These are phyloP conservation scores for Persicaria maculosa DNA, from an alignment of 148 eudicot genomes.

Conservation along the genomic window DNA sequence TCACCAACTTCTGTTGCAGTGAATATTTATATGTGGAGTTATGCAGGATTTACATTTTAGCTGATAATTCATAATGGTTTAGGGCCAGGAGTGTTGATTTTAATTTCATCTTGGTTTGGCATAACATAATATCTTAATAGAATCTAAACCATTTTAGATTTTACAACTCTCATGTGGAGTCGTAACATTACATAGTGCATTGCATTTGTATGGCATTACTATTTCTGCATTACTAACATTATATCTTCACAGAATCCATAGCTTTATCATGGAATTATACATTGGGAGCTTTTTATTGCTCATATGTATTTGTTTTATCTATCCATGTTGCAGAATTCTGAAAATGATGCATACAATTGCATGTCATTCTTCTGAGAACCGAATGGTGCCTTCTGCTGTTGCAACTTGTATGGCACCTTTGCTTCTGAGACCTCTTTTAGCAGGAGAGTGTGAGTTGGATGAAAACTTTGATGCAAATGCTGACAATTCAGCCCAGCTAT, in stretches of 20 bases:
- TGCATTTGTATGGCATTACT: background rate
- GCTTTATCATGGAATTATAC: background rate
- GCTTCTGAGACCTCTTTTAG: constrained; percentile 93
- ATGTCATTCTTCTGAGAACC: constrained; percentile 67
- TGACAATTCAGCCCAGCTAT: constrained; percentile 92
- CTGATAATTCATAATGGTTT: background rate
- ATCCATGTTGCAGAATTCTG: constrained; percentile 48
- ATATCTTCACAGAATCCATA: background rate
- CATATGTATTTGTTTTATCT: background rate
- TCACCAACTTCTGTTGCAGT: background rate
- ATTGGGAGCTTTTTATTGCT: background rate
- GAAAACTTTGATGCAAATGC: constrained; percentile 77
- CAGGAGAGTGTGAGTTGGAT: constrained; percentile 94
- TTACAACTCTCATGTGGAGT: background rate
- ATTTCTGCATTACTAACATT: no score
- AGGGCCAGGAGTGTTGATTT: background rate
- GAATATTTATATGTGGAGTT: background rate
- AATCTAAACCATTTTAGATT: background rate
- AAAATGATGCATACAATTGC: constrained; percentile 95
- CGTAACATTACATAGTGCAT: background rate
- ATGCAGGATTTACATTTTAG: background rate
- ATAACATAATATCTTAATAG: background rate
- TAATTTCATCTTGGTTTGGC: background rate
- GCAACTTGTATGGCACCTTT: constrained; percentile 99
- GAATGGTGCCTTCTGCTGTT: constrained; percentile 94